Conservation (phyloP, 371 early-diverging fungal genomes). For the Saksenaea vasiformis region DNA sequence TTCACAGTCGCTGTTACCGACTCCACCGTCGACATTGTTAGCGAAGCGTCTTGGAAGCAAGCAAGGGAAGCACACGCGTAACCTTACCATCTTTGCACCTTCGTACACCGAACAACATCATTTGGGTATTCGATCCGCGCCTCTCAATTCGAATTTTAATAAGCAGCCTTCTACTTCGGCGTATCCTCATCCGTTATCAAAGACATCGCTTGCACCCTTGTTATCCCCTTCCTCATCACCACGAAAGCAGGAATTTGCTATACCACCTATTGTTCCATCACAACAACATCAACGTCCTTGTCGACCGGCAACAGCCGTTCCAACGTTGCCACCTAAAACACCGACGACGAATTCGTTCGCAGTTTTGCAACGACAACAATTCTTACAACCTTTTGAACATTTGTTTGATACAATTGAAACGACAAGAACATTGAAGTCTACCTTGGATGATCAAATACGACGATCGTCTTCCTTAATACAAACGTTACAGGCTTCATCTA, state of each 20-base stretch:
- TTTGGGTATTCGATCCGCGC: constrained; percentile 56
- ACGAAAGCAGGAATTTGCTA: constrained; percentile 43
- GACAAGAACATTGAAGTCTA: constrained; percentile 55
- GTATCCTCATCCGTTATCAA: constrained; percentile 7
- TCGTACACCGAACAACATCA: constrained; percentile 53
- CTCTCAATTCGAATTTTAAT: constrained; percentile 51
- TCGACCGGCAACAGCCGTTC: constrained; percentile 20
- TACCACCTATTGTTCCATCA: constrained; percentile 54
- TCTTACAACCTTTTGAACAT: constrained; percentile 60
- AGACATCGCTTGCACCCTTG: constrained; percentile 25
- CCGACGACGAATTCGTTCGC: constrained; percentile 36
- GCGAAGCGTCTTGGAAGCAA: constrained; percentile 33
- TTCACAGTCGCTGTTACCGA: constrained; percentile 34
- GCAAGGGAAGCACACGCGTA: constrained; percentile 54
- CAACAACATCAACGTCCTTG: constrained; percentile 32
- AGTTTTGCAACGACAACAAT: constrained; percentile 40
- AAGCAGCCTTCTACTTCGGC: constrained; percentile 9
- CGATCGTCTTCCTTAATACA: constrained; percentile 73
- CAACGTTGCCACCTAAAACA: constrained; percentile 24
- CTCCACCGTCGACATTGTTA: constrained; percentile 25
- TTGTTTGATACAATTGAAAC: constrained; percentile 64
- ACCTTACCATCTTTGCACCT: constrained; percentile 60
- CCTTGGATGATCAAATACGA: constrained; percentile 78
- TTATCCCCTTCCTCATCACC: constrained; percentile 27
- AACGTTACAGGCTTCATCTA: constrained; percentile 71